phyloP scores from a whole-genome alignment of 2,329 filamentous ascomycete species.

The Penicillium concentricum region DNA sequence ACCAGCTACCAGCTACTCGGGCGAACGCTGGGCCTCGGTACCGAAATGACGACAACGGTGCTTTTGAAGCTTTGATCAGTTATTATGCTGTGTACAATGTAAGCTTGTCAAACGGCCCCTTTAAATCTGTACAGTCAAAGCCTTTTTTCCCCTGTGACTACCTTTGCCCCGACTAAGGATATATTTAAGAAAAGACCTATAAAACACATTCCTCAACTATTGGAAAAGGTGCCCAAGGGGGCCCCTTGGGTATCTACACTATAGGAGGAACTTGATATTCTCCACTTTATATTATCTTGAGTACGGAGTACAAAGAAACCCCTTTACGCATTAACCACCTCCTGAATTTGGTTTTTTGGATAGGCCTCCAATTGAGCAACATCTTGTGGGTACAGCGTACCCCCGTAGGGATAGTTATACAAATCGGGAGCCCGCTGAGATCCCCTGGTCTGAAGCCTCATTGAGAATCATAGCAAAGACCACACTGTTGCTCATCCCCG shows the following conservation, averaged over 20 bases:
- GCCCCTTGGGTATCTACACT: neutral
- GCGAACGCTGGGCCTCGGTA: constrained; percentile 1
- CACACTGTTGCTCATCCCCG: constrained; percentile 51
- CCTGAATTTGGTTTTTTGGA: constrained; percentile 17
- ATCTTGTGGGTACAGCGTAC: constrained; percentile 26
- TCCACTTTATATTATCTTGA: neutral
- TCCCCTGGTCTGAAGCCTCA: constrained; percentile 53
- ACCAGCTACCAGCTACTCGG: neutral
- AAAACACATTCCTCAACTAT: neutral
- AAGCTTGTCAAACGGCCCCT: neutral
- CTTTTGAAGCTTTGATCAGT: neutral
- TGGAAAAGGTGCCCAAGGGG: neutral
- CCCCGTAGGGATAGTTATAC: constrained; percentile 51
- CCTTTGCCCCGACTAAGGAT: neutral
- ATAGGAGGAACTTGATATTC: neutral
- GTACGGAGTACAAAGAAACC: neutral
- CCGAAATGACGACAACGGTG: neutral
- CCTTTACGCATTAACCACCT: constrained; percentile 9
- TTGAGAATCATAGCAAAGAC: constrained; percentile 56
- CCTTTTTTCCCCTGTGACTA: neutral
- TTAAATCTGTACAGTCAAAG: neutral
- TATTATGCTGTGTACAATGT: neutral
- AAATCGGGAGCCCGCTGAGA: constrained; percentile 55
- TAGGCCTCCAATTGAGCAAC: constrained; percentile 30
- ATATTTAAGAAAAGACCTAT: neutral